phyloP scores from a whole-genome alignment of 768 basidiomycete species.

The Panaeolus papilionaceus region DNA sequence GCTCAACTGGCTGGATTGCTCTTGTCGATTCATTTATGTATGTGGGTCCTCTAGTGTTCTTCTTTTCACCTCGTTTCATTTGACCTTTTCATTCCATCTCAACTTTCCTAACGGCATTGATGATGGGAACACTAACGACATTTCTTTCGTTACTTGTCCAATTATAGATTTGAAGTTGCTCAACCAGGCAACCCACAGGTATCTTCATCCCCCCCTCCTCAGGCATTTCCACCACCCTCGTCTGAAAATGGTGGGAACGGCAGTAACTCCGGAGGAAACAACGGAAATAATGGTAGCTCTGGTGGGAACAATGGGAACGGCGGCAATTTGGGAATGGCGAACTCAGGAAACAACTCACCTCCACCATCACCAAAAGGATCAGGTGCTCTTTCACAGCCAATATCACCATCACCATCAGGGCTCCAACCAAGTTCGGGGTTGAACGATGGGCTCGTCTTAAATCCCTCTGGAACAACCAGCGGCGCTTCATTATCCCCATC shows the following conservation, averaged over 20 bases:
- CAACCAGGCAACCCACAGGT: neutral
- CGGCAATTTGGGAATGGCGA: neutral
- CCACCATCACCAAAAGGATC: neutral
- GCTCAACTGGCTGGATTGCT: neutral
- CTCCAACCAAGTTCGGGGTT: too few species aligned
- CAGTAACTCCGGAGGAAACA: neutral
- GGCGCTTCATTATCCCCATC: too few species aligned
- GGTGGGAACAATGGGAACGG: neutral
- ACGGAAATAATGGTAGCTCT: neutral
- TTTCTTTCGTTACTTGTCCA: neutral
- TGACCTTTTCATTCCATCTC: neutral
- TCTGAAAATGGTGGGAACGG: neutral
- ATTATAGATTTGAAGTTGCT: neutral
- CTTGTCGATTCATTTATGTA: constrained; percentile 7
- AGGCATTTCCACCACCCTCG: neutral
- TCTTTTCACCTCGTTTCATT: neutral
- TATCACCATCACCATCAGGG: neutral
- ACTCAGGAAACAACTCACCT: neutral
- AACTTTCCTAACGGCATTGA: neutral
- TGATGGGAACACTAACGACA: too few species aligned
- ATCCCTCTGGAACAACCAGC: too few species aligned
- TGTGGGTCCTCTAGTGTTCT: neutral
- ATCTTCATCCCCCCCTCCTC: neutral
- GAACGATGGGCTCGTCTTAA: too few species aligned
- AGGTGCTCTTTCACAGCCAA: neutral